These are phyloP conservation scores for Clavispora vitiphila DNA, from an alignment of 805 yeast genomes.

Conservation along the genomic window DNA sequence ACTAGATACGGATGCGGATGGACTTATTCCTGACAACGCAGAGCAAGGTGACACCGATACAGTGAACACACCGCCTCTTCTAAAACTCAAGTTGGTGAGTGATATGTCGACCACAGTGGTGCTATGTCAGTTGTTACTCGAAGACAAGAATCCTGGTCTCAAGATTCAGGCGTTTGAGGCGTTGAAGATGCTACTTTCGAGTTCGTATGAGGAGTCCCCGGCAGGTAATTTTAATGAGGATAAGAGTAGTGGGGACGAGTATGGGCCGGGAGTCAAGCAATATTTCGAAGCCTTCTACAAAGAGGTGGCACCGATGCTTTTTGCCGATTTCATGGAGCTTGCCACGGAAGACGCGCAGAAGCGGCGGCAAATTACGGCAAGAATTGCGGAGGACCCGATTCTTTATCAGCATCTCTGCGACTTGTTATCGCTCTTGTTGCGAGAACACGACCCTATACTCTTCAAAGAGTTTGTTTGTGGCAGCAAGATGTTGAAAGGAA, in stretches of 20 bases:
- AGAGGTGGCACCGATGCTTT: constrained; percentile 55
- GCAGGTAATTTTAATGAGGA: constrained; percentile 5
- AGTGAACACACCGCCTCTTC: constrained; percentile 6
- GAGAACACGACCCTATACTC: constrained; percentile 53
- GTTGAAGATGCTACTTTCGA: constrained; percentile 65
- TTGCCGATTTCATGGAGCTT: constrained; percentile 42
- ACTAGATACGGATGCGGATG: constrained; percentile 19
- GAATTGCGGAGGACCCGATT: constrained; percentile 30
- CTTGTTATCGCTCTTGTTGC: constrained; percentile 59
- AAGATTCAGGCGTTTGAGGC: constrained; percentile 85
- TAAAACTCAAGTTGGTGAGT: constrained; percentile 36
- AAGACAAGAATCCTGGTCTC: constrained; percentile 64
- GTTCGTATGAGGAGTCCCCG: constrained; percentile 19
- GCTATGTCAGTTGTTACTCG: constrained; percentile 54
- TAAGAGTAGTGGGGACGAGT: constrained; percentile 5
- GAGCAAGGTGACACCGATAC: constrained; percentile 8
- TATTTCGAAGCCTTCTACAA: constrained; percentile 60
- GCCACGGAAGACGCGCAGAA: constrained; percentile 8
- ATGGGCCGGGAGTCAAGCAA: constrained; percentile 22
- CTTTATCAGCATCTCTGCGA: constrained; percentile 63
- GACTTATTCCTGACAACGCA: not conserved
- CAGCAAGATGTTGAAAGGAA: constrained; percentile 51
- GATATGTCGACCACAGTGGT: constrained; percentile 57
- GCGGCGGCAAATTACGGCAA: constrained; percentile 2
- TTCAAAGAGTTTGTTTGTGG: constrained; percentile 63